Conservation (phyloP, 176 grass and related monocot species). For the Rhynchospora tenuis region DNA sequence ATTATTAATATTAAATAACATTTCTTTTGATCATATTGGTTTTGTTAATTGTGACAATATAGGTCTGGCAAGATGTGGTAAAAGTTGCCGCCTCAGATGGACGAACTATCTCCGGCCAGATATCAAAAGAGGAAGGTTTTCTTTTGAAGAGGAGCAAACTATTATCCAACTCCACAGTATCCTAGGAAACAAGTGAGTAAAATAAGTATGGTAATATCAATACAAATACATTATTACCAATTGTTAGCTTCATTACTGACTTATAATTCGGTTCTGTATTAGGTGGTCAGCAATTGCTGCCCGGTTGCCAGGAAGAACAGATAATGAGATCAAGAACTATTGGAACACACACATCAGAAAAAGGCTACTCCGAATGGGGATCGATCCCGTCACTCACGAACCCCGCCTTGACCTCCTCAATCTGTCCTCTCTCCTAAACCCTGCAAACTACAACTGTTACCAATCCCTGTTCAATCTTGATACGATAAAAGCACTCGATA, state of each 20-base stretch:
- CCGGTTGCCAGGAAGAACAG: slow-evolving; percentile 80
- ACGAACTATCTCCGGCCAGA: slow-evolving; percentile 91
- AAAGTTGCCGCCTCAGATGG: slow-evolving; percentile 98
- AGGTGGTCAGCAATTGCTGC: slow-evolving; percentile 99
- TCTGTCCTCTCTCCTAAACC: slow-evolving; percentile 57
- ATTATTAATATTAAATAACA: too few species aligned
- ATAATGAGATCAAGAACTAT: slow-evolving; percentile 99
- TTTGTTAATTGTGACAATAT: neutral
- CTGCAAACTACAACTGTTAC: slow-evolving; percentile 42
- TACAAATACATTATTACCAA: neutral
- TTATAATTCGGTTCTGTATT: neutral
- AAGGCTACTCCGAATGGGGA: slow-evolving; percentile 72
- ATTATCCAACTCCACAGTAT: slow-evolving; percentile 96
- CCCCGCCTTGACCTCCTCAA: slow-evolving; percentile 85
- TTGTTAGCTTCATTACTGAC: neutral
- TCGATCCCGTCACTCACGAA: slow-evolving; percentile 81
- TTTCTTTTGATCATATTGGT: neutral
- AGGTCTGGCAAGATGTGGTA: slow-evolving; percentile 86
- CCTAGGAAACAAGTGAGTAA: slow-evolving; percentile 91
- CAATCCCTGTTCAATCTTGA: slow-evolving; percentile 57
- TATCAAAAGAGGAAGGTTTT: slow-evolving; percentile 95
- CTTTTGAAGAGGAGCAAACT: slow-evolving; percentile 94
- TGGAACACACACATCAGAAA: slow-evolving; percentile 99
- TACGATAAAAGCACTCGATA: slow-evolving; percentile 51
- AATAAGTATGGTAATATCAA: neutral